Conservation (phyloP, 345 rosid species). For the Boechera retrofracta region DNA sequence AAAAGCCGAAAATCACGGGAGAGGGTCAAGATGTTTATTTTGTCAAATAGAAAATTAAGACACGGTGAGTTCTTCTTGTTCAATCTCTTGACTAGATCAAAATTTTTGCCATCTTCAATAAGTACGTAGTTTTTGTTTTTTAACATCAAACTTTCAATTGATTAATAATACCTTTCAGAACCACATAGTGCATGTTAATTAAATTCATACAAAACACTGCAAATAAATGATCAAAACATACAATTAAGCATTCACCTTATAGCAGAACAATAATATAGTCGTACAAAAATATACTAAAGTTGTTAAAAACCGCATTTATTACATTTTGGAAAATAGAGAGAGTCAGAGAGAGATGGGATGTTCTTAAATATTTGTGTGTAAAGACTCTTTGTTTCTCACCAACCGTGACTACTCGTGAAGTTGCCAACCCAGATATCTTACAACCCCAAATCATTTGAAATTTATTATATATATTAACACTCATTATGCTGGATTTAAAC, state of each 20-base stretch:
- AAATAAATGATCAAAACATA: background rate
- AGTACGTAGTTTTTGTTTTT: background rate
- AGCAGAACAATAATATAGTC: background rate
- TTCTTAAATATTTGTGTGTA: slow-evolving; percentile 10
- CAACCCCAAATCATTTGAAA: slow-evolving; percentile 19
- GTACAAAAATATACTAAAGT: background rate
- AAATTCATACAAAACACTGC: background rate
- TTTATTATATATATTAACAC: background rate
- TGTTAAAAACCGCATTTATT: slow-evolving; percentile 10
- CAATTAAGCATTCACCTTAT: background rate
- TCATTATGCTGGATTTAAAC: background rate
- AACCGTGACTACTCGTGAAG: slow-evolving; percentile 65
- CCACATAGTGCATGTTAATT: background rate
- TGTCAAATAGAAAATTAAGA: background rate
- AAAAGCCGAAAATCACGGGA: slow-evolving; percentile 9
- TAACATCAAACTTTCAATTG: background rate
- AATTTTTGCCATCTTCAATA: background rate
- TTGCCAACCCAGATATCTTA: slow-evolving; percentile 35
- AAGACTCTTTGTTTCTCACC: slow-evolving; percentile 62
- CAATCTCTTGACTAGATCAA: slow-evolving; percentile 9
- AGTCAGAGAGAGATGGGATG: slow-evolving; percentile 30
- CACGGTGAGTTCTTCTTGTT: background rate
- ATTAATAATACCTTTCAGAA: background rate
- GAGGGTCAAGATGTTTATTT: slow-evolving; percentile 14
- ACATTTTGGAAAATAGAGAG: background rate